Evolutionary conservation across 306 rosid genomes (phyloP), one percentile per base, ranked within the genome.

Genomic region (Acacia acuminata): DNA sequence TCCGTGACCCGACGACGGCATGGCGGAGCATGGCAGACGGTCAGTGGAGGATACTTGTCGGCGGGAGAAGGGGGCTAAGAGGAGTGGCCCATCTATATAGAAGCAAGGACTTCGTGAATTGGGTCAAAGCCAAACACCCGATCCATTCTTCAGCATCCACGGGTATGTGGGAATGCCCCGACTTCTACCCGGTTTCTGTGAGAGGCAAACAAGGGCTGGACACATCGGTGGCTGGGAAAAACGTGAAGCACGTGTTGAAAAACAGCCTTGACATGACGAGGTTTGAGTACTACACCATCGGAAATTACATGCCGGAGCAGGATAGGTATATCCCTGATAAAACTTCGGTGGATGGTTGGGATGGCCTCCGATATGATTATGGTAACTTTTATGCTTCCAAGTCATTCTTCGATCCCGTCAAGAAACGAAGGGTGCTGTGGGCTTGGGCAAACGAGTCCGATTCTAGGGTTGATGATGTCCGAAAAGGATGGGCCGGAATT

Each of bases 371-470:
- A 77, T 96, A 93, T 77, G 99, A 96, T 17, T 96, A 96, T 42
- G 99, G 98, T 0, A 96, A 92, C 71, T 96, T 91, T 43, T 96
- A 96, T 82, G 99, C 99, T 58, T 96, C 99, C 0, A 96, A 96
- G 76, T 81, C 98, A 15, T 96, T 93, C 78, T 94, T 85, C 83
- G 97, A 96, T 75, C 84, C 87, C 0, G 84, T 17, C 9, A 89
- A 13, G 82, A 84, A 86, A 9, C 63, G 98, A 10, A 92, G 98
- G 53, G 77, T 96, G 30, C 32, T 96, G 80, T 93, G 96, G 99
- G 98, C 96, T 64, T 96, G 99, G 98, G 94, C 97, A 0, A 96
- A 96, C 40, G 98, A 94, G 76, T 96, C 99, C 16, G 98, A 96
- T 27, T 8, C 81, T 0, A 0, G 6, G 8, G 2, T 55, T 0